Percentiles rank a stretch among this genome's conserved stretches.
Evolutionary conservation across 129 eudicot genomes (phyloP).

Genomic region (Flaveria linearis): DNA sequence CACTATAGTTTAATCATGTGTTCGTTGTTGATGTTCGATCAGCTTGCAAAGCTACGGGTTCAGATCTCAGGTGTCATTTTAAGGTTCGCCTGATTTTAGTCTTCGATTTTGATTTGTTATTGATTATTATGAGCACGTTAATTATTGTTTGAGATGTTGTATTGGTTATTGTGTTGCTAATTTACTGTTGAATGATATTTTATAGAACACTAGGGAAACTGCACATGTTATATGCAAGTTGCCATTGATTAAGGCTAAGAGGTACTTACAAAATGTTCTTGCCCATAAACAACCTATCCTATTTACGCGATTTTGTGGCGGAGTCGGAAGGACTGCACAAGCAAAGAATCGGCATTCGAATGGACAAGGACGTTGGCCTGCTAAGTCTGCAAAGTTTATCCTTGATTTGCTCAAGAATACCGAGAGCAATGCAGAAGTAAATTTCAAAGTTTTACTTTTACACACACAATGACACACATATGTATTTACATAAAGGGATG

Average conservation of each 20-base stretch:
- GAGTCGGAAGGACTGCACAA: constrained; percentile 73
- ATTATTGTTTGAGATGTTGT: too few relatives aligned
- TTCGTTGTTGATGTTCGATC: constrained; percentile 18
- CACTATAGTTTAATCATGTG: neutral
- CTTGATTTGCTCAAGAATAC: constrained; percentile 65
- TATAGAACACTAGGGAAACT: constrained; percentile 66
- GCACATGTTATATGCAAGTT: constrained; percentile 58
- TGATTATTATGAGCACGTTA: neutral
- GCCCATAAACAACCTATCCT: constrained; percentile 70
- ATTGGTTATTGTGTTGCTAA: neutral
- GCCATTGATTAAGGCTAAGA: constrained; percentile 59
- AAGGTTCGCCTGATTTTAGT: constrained; percentile 36
- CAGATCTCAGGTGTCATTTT: constrained; percentile 61
- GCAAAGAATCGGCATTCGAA: constrained; percentile 65
- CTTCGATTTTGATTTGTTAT: neutral
- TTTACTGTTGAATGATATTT: neutral
- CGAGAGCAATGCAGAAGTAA: constrained; percentile 66
- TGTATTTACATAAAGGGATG: too few relatives aligned
- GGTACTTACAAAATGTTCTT: constrained; percentile 67
- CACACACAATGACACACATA: neutral
- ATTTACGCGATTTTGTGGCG: constrained; percentile 65
- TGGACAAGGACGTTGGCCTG: constrained; percentile 78
- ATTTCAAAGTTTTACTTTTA: neutral
- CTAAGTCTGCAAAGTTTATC: constrained; percentile 55
- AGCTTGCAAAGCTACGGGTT: constrained; percentile 69